Evolutionary conservation across 2,329 filamentous ascomycete genomes (phyloP).

Genomic region (Alternaria rosae): DNA sequence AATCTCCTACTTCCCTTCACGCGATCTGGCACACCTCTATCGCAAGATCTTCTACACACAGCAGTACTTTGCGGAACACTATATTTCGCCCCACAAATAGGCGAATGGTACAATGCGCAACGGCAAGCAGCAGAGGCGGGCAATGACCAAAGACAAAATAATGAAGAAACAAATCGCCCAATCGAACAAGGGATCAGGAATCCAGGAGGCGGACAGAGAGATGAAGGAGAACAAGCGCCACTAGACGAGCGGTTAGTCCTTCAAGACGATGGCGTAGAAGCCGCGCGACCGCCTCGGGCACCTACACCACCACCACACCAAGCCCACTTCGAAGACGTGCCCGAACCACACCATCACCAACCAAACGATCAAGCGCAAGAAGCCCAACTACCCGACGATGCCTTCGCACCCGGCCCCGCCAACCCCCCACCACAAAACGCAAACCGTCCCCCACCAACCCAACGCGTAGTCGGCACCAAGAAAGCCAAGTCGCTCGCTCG

Average conservation of each 20-base stretch:
- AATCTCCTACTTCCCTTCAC: conserved; percentile 59
- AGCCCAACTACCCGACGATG: conserved; percentile 12
- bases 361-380: neutral
- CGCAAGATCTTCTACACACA: conserved; percentile 58
- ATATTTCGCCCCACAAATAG: conserved; percentile 58
- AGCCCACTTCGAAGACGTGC: conserved; percentile 15
- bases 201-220: neutral
- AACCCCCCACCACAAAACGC: conserved; percentile 23
- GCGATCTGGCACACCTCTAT: conserved; percentile 54
- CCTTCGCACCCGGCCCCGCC: conserved; percentile 43
- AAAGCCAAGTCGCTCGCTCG: conserved; percentile 59
- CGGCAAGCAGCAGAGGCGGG: conserved; percentile 18
- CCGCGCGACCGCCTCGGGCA: conserved; percentile 25
- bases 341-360: neutral
- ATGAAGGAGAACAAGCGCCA: conserved; percentile 24
- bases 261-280: conserved; percentile 25
- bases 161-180: neutral
- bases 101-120: conserved; percentile 47
- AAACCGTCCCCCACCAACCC: conserved; percentile 32
- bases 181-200: neutral
- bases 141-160: neutral
- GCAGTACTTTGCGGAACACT: conserved; percentile 53
- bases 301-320: conserved; percentile 36
- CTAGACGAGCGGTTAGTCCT: conserved; percentile 37
- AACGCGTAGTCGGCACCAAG: conserved; percentile 55